These are phyloP conservation scores for Fusarium kyushuense DNA, from an alignment of 2,329 filamentous ascomycete genomes.

Conservation along the genomic window DNA sequence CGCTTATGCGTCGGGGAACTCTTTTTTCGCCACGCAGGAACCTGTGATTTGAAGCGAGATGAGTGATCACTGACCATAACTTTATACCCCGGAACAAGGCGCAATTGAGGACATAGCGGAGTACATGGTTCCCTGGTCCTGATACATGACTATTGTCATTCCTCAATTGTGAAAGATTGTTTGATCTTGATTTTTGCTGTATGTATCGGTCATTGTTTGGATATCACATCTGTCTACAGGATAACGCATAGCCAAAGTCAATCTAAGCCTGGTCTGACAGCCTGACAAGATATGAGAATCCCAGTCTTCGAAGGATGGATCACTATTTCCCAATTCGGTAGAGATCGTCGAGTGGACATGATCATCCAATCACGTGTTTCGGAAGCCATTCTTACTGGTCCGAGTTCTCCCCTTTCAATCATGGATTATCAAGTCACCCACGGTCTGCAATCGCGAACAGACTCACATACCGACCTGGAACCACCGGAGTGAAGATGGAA, in stretches of 20 bases:
- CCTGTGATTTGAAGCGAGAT: background rate
- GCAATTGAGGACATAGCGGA: background rate
- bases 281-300: background rate
- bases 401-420: background rate
- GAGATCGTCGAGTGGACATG: background rate
- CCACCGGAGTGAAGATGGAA: background rate
- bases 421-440: background rate
- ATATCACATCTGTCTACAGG: too few species aligned
- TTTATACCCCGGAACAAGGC: background rate
- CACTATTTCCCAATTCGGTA: background rate
- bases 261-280: rapidly evolving
- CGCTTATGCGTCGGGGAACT: background rate
- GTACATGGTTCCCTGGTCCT: background rate
- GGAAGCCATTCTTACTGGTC: background rate
- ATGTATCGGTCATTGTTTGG: too few species aligned
- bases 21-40: background rate
- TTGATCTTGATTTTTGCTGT: too few species aligned
- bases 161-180: too few species aligned
- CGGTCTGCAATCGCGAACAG: too few species aligned
- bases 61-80: background rate
- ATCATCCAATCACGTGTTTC: background rate
- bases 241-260: background rate
- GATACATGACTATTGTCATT: too few species aligned
- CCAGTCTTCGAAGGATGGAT: background rate
- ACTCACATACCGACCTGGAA: too few species aligned